Conservation (phyloP, 2,329 filamentous ascomycete genomes). For the Ceratocystis papillata region DNA sequence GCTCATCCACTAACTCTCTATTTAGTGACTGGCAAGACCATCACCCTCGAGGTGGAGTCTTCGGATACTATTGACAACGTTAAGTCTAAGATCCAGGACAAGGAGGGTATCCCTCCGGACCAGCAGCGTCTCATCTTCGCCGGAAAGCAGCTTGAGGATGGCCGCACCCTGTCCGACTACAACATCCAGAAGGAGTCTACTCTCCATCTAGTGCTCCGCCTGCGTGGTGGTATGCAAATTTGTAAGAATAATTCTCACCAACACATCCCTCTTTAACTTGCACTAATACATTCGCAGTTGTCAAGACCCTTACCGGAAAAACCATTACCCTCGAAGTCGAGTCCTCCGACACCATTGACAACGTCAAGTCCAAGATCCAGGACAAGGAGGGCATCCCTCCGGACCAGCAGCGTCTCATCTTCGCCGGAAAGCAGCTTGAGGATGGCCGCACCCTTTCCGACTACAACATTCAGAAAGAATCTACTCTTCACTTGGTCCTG, state of each 20-base stretch:
- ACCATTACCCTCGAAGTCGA: constrained; percentile 90
- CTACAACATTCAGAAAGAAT: constrained; percentile 77
- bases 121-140: constrained; percentile 91
- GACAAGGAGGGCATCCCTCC: constrained; percentile 90
- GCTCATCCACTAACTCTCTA: constrained; percentile 36
- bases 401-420: constrained; percentile 88
- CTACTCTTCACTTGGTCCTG: constrained; percentile 63
- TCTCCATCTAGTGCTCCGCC: constrained; percentile 67
- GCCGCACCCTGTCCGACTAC: constrained; percentile 83
- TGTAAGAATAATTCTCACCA: constrained; percentile 31
- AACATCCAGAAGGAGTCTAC: constrained; percentile 93
- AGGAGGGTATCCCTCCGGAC: constrained; percentile 88
- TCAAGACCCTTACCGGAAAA: constrained; percentile 82
- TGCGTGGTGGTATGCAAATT: constrained; percentile 66
- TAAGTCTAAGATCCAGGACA: constrained; percentile 85
- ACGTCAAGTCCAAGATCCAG: constrained; percentile 88
- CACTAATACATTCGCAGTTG: constrained; percentile 43
- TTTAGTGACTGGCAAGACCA: constrained; percentile 63
- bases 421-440: constrained; percentile 86
- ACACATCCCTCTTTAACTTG: constrained; percentile 30
- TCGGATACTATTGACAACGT: constrained; percentile 91
- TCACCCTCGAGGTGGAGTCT: constrained; percentile 81
- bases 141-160: constrained; percentile 87
- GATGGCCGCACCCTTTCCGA: constrained; percentile 84
- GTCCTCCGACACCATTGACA: constrained; percentile 82